Evolutionary conservation across 768 basidiomycete genomes (phyloP).

Genomic region (Chlorophyllum brunneum): DNA sequence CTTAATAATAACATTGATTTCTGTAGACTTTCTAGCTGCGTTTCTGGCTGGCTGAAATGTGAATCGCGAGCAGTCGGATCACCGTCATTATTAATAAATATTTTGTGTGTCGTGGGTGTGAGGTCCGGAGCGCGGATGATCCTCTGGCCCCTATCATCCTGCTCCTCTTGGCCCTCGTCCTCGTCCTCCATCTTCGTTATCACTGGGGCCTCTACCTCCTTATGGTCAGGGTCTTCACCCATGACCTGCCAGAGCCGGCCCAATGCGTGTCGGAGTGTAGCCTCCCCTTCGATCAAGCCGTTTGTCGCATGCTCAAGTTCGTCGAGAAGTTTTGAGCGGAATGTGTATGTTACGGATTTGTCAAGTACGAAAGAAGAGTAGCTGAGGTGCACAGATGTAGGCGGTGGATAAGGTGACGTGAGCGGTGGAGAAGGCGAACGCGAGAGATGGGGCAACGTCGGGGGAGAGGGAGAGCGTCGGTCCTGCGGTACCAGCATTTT

Average conservation of each 20-base stretch:
- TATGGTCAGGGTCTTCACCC: conserved; percentile 59
- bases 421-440: conserved; percentile 76
- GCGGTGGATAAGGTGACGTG: conserved; percentile 69
- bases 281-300: conserved; percentile 81
- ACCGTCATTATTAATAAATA: conserved; percentile 55
- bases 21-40: conserved; percentile 68
- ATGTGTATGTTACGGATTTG: conserved; percentile 78
- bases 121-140: conserved; percentile 64
- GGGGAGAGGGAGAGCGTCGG: conserved; percentile 67
- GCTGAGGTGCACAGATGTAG: conserved; percentile 62
- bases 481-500: conserved; percentile 60
- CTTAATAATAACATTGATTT: conserved; percentile 70
- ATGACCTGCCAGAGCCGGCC: conserved; percentile 82
- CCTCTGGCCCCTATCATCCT: conserved; percentile 36
- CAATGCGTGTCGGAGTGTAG: conserved; percentile 64
- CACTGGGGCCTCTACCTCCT: conserved; percentile 32
- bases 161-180: conserved; percentile 47
- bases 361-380: conserved; percentile 87
- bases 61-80: conserved; percentile 47
- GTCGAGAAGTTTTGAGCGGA: conserved; percentile 72
- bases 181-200: conserved; percentile 69
- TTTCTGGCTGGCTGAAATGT: conserved; percentile 60
- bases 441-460: conserved; percentile 69
- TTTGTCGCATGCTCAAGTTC: conserved; percentile 82
- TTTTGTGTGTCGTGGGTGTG: conserved; percentile 59